phyloP scores from a whole-genome alignment of 2,329 filamentous ascomycete genomes.

The Scedosporium apiospermum region DNA sequence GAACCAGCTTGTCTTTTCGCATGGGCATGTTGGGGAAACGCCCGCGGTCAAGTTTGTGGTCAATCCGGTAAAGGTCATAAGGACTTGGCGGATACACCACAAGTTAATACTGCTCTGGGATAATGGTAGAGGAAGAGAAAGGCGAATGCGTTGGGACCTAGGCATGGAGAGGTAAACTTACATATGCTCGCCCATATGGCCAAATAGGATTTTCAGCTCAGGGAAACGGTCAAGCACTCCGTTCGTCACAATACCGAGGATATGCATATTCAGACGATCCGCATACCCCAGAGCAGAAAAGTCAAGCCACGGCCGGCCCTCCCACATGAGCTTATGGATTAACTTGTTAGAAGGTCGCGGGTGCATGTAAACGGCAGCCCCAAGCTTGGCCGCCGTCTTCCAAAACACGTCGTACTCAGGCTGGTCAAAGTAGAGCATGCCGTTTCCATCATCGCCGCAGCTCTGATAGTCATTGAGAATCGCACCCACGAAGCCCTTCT shows the following conservation, averaged over 20 bases:
- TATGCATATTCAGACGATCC: constrained; percentile 12
- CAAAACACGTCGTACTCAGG: constrained; percentile 19
- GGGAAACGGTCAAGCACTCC: constrained; percentile 25
- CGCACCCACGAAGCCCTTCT: constrained; percentile 22
- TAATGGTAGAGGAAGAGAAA: background rate
- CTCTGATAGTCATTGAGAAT: constrained; percentile 16
- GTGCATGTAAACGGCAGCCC: constrained; percentile 43
- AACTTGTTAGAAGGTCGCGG: constrained; percentile 16
- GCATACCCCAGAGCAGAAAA: background rate
- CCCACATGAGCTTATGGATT: constrained; percentile 1
- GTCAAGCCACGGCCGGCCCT: background rate
- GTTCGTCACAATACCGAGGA: constrained; percentile 24
- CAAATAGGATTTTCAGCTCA: constrained; percentile 26
- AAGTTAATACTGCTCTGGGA: too few relatives aligned
- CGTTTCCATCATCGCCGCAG: constrained; percentile 13
- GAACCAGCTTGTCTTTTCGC: background rate
- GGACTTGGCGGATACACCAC: background rate
- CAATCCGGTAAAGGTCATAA: background rate
- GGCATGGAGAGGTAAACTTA: background rate
- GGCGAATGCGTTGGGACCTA: background rate
- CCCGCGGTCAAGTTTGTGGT: background rate
- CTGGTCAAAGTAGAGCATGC: constrained; percentile 19
- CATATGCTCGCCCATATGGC: constrained; percentile 27
- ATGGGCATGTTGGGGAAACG: background rate
- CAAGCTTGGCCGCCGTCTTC: constrained; percentile 28